phyloP scores from a whole-genome alignment of 306 rosid genomes.

The Quercus engelmannii region DNA sequence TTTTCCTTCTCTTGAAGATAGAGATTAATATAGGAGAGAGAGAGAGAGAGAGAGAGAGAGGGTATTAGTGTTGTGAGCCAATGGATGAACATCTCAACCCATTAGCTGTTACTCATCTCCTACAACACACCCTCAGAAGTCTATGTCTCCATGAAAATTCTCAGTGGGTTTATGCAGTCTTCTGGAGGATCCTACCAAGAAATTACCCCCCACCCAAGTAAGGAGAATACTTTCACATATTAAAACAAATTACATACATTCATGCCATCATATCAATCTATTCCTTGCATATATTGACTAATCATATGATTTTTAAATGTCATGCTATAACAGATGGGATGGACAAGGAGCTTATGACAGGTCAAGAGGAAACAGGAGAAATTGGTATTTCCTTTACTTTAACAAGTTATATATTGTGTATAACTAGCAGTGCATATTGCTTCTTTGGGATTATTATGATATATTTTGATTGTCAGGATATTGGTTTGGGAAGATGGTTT shows the following conservation, averaged over 20 bases:
- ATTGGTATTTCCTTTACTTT: conserved; percentile 49
- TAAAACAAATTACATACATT: neutral
- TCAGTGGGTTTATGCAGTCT: conserved; percentile 96
- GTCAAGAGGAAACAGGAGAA: conserved; percentile 98
- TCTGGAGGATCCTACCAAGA: conserved; percentile 99
- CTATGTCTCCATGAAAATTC: conserved; percentile 84
- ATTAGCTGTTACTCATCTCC: conserved; percentile 88
- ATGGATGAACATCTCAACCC: conserved; percentile 90
- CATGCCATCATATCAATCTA: conserved; percentile 3
- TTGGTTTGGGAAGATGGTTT: conserved; percentile 99
- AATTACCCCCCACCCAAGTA: conserved; percentile 98
- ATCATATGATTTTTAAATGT: neutral
- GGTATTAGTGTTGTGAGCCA: conserved; percentile 6
- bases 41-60: conserved; percentile 16
- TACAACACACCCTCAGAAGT: conserved; percentile 95
- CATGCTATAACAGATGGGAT: conserved; percentile 70
- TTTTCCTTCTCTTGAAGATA: conserved; percentile 43
- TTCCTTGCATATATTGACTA: neutral
- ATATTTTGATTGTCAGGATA: conserved; percentile 58
- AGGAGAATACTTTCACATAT: conserved; percentile 10
- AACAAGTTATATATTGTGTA: neutral
- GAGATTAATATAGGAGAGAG: conserved; percentile 20
- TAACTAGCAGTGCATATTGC: neutral
- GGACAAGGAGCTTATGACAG: conserved; percentile 90
- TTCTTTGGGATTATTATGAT: neutral